phyloP scores from a whole-genome alignment of 768 basidiomycete species.

The Mycena albidolilacea region DNA sequence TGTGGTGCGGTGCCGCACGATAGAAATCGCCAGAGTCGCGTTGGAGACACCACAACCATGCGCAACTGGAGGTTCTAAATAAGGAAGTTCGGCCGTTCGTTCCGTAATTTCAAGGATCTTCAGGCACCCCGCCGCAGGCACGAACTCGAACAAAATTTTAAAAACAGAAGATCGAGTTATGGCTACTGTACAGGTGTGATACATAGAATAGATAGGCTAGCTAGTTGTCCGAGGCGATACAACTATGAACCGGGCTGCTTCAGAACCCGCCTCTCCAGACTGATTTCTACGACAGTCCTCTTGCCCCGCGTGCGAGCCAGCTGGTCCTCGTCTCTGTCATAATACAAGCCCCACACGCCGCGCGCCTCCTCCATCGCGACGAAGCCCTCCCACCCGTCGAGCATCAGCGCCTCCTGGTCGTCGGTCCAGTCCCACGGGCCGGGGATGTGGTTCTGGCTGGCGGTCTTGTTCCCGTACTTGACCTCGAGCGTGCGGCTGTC shows the following conservation, averaged over 20 bases:
- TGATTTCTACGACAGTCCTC: conserved; percentile 41
- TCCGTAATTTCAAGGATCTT: too few species aligned
- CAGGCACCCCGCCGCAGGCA: too few species aligned
- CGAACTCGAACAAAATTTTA: too few species aligned
- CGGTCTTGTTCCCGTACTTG: conserved; percentile 50
- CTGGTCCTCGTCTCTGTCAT: conserved; percentile 46
- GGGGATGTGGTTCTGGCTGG: conserved; percentile 45
- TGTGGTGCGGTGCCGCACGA: neutral
- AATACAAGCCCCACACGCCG: conserved; percentile 43
- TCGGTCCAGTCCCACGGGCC: conserved; percentile 52
- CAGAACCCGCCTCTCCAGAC: conserved; percentile 39
- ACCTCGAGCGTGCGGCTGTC: conserved; percentile 44
- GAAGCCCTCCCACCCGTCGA: conserved; percentile 48
- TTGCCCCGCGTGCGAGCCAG: conserved; percentile 34
- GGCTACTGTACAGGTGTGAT: too few species aligned
- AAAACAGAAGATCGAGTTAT: too few species aligned
- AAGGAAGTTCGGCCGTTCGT: neutral
- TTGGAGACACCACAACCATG: neutral
- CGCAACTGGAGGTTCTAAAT: neutral
- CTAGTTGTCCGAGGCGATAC: neutral
- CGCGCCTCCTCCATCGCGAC: conserved; percentile 45
- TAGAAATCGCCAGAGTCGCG: neutral
- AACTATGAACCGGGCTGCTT: conserved; percentile 1
- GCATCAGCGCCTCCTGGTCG: conserved; percentile 41
- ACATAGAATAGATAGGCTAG: neutral